Evolutionary conservation across 768 basidiomycete species (phyloP).

Genomic region (Podaxis pistillaris): DNA sequence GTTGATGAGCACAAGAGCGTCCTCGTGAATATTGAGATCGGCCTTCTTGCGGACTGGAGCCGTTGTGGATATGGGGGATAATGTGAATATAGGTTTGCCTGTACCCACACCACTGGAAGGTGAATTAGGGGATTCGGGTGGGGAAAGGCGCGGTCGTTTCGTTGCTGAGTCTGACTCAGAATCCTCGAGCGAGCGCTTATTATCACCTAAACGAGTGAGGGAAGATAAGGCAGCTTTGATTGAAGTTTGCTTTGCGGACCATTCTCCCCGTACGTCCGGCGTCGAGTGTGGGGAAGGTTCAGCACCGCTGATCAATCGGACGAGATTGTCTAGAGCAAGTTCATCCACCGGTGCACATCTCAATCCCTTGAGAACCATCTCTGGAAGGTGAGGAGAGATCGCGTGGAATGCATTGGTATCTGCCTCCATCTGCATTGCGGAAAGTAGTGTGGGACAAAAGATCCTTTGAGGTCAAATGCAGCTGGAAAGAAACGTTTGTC

Average conservation of each 20-base stretch:
- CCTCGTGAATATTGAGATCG: constrained; percentile 55
- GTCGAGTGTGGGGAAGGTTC: constrained; percentile 31
- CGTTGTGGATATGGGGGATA: constrained; percentile 66
- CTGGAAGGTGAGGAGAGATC: constrained; percentile 9
- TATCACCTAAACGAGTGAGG: constrained; percentile 21
- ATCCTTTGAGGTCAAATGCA: not conserved
- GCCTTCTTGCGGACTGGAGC: constrained; percentile 78
- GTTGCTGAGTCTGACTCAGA: constrained; percentile 25
- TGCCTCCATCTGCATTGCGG: not conserved
- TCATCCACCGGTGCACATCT: constrained; percentile 30
- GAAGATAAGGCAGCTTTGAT: constrained; percentile 30
- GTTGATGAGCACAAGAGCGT: constrained; percentile 52
- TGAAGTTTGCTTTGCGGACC: constrained; percentile 36
- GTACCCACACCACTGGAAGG: constrained; percentile 22
- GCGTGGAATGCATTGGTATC: constrained; percentile 7
- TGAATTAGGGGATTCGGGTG: constrained; percentile 15
- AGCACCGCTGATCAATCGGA: constrained; percentile 42
- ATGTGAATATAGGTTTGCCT: constrained; percentile 51
- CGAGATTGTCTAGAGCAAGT: constrained; percentile 37
- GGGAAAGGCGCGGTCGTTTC: constrained; percentile 35
- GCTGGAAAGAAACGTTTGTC: not conserved
- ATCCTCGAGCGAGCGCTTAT: constrained; percentile 36
- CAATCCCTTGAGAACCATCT: constrained; percentile 7
- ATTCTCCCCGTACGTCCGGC: constrained; percentile 28
- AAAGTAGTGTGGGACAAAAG: constrained; percentile 7